Base-by-base conservation (phyloP, 176 grass and related monocot genomes). In the Areca catechu region DNA sequence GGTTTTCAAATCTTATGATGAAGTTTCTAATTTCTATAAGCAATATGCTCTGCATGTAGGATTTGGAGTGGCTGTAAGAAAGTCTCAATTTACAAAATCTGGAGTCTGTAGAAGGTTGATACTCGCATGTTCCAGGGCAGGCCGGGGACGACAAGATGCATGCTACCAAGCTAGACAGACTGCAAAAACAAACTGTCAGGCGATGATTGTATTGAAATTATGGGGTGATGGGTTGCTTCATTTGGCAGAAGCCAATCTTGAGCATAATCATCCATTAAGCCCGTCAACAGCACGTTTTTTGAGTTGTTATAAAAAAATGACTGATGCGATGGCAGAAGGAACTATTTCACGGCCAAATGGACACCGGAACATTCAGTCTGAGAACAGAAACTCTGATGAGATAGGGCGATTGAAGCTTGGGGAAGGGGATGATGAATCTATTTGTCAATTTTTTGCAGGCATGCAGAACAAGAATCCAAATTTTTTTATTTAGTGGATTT, bases 381-480 rank as follows among this genome's bases (percentile, higher is more conserved):
- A 65, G 21, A 50, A 50, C 24, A 48, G 48, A 24, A 48, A 65
- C 20, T 65, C 62, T 50, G 27, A 20, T 24, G n/a, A 50, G 48
- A 65, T 65, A 51, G 62, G 62, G 3, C 47, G 16, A 25, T 50
- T 65, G 48, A 65, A 65, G 20, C 62, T 65, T 24, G 20, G 52
- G 24, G 67, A 48, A 51, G 76, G 59, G 23, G 76, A 79, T 58
- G 27, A 63, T 18, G 56, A 79, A 30, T 58, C 68, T 53, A 58
- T 79, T 54, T 17, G 27, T 1, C 57, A 72, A 15, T 79, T 66
- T 24, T 80, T 80, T 19, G 27, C 28, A 23, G 54, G 48, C 22
- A 60, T 71, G 56, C 56, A 80, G 21, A n/a, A 54, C 50, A 71
- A 62, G 43, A 80, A 80, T 61, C 70, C 63, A 53, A 66, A 56